Evolutionary conservation across 768 basidiomycete species (phyloP).

Genomic region (Boletus insuetus): DNA sequence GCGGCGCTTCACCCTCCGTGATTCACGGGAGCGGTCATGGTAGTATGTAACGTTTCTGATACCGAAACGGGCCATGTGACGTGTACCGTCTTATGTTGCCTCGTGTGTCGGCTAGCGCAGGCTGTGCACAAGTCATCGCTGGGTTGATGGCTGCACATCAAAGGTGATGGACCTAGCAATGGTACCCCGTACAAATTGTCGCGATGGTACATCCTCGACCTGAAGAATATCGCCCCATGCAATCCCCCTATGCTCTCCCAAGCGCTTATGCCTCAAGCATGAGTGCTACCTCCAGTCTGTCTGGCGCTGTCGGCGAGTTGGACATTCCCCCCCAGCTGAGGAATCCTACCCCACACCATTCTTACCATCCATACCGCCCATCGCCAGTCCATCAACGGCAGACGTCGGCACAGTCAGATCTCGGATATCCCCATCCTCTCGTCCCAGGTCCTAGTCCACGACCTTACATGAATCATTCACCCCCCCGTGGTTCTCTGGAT

Average conservation of each 20-base stretch:
- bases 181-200: constrained; percentile 28
- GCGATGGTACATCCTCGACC: constrained; percentile 34
- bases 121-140: constrained; percentile 30
- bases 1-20: constrained; percentile 22
- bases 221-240: constrained; percentile 36
- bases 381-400: constrained; percentile 23
- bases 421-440: constrained; percentile 17
- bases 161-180: constrained; percentile 23
- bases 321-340: constrained; percentile 36
- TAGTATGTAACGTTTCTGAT: constrained; percentile 27
- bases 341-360: constrained; percentile 28
- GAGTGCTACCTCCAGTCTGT: constrained; percentile 47
- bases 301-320: constrained; percentile 61
- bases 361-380: constrained; percentile 26
- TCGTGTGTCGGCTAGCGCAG: constrained; percentile 28
- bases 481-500: constrained; percentile 16
- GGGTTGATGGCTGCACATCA: constrained; percentile 25
- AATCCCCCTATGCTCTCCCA: constrained; percentile 30
- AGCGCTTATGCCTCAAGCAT: constrained; percentile 42
- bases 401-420: constrained; percentile 21
- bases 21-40: constrained; percentile 20
- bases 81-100: constrained; percentile 28
- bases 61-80: constrained; percentile 30
- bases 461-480: constrained; percentile 19
- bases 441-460: constrained; percentile 17